Conservation (phyloP, 805 yeast species). For the Candida coquimbonensis region DNA sequence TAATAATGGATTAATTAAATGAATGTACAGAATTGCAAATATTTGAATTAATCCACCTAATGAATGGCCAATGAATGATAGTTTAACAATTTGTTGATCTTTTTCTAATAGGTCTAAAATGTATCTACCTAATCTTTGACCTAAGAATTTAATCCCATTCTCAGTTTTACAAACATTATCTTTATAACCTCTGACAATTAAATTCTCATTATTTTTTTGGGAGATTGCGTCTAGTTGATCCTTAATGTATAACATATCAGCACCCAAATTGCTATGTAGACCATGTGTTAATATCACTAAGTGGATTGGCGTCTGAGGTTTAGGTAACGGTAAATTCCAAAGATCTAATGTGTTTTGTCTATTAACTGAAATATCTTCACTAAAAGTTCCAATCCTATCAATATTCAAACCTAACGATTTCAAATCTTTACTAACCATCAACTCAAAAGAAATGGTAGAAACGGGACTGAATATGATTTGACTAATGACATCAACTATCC, state of each 20-base stretch:
- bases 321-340: conserved; percentile 59
- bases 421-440: conserved; percentile 40
- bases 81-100: conserved; percentile 35
- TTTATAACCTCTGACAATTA: conserved; percentile 61
- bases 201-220: conserved; percentile 37
- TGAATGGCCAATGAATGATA: conserved; percentile 76
- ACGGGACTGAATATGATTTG: conserved; percentile 64
- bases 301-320: conserved; percentile 42
- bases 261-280: conserved; percentile 65
- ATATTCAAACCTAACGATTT: conserved; percentile 18
- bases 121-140: conserved; percentile 63
- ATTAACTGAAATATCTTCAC: conserved; percentile 37
- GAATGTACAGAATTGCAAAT: conserved; percentile 68
- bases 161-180: conserved; percentile 76
- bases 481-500: conserved; percentile 67
- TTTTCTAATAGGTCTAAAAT: conserved; percentile 40
- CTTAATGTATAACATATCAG: conserved; percentile 69
- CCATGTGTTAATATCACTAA: conserved; percentile 73
- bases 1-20: conserved; percentile 61
- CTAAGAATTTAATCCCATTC: conserved; percentile 67
- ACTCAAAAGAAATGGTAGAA: conserved; percentile 56
- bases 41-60: conserved; percentile 75
- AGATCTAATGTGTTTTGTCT: conserved; percentile 54
- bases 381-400: conserved; percentile 27
- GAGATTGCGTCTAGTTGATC: conserved; percentile 52